These are phyloP conservation scores for Penicillium psychrofluorescens DNA, from an alignment of 495 filamentous ascomycete genomes.

Conservation along the genomic window DNA sequence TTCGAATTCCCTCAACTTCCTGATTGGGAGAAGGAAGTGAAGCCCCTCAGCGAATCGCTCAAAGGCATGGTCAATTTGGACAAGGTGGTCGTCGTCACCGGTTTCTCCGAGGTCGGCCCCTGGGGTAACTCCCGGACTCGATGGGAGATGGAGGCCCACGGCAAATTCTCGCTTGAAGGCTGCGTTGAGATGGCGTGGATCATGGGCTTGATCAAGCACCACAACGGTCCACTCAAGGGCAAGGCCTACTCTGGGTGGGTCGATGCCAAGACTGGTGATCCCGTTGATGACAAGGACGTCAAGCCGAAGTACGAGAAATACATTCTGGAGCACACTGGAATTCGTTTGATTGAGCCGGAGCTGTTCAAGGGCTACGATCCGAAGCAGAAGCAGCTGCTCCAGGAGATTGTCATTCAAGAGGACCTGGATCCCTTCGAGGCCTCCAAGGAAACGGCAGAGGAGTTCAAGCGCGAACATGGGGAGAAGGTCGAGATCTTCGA, in stretches of 20 bases:
- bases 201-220: constrained; percentile 98
- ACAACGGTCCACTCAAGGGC: constrained; percentile 97
- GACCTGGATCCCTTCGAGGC: constrained; percentile 95
- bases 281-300: constrained; percentile 96
- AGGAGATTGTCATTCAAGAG: constrained; percentile 94
- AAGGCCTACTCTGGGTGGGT: constrained; percentile 97
- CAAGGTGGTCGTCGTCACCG: constrained; percentile 94
- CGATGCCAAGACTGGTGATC: constrained; percentile 86
- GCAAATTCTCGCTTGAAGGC: constrained; percentile 93
- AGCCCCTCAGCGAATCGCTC: constrained; percentile 76
- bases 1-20: constrained; percentile 87
- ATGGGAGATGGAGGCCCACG: constrained; percentile 98
- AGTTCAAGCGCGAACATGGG: constrained; percentile 94
- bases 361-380: constrained; percentile 97
- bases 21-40: constrained; percentile 83
- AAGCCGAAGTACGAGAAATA: constrained; percentile 94
- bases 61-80: constrained; percentile 98
- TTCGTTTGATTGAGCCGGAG: constrained; percentile 95
- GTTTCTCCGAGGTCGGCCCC: constrained; percentile 91
- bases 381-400: constrained; percentile 94
- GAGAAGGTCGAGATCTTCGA: constrained; percentile 98
- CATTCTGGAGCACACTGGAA: constrained; percentile 94
- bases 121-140: constrained; percentile 98
- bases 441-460: constrained; percentile 92
- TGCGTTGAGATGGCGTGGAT: constrained; percentile 99